Percentiles rank a stretch among this genome's conserved stretches.
phyloP scores from a whole-genome alignment of 2,329 filamentous ascomycete species.

The Nemania bipapillata region DNA sequence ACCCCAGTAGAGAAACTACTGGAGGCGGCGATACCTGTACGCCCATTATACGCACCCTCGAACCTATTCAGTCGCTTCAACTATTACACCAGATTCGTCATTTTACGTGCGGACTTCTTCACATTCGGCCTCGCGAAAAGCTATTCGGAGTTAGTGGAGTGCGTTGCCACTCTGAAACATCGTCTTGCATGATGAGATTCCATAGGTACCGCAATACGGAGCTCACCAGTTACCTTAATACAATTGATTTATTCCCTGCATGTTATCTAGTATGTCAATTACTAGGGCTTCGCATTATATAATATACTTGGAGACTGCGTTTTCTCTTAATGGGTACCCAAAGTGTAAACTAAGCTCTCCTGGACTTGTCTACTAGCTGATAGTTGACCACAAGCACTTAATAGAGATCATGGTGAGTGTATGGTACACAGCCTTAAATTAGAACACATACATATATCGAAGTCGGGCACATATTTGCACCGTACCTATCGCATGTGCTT shows the following conservation, averaged over 20 bases:
- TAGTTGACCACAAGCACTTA: too few species aligned
- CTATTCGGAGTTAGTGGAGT: slow-evolving; percentile 26
- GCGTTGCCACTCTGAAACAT: slow-evolving; percentile 23
- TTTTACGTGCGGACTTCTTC: slow-evolving; percentile 44
- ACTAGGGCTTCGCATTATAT: not conserved
- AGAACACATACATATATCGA: not conserved
- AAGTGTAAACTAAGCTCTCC: too few species aligned
- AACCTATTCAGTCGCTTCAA: slow-evolving; percentile 38
- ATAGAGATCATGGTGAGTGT: too few species aligned
- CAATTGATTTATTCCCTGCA: not conserved
- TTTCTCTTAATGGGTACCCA: too few species aligned
- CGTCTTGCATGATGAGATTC: not conserved
- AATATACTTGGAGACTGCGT: not conserved
- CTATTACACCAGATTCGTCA: slow-evolving; percentile 36
- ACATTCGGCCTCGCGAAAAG: slow-evolving; percentile 41
- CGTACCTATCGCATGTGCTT: too few species aligned
- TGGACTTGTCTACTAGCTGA: too few species aligned
- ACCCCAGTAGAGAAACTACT: slow-evolving; percentile 28
- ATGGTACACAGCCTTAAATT: not conserved
- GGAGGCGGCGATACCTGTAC: slow-evolving; percentile 17
- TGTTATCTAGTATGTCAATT: not conserved
- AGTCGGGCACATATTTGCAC: not conserved
- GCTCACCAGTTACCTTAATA: not conserved
- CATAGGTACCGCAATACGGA: not conserved
- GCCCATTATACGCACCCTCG: slow-evolving; percentile 31